Percentiles rank a stretch among this genome's conserved stretches.
Conservation (phyloP, 2,329 filamentous ascomycete genomes). For the Camillea tinctor region DNA sequence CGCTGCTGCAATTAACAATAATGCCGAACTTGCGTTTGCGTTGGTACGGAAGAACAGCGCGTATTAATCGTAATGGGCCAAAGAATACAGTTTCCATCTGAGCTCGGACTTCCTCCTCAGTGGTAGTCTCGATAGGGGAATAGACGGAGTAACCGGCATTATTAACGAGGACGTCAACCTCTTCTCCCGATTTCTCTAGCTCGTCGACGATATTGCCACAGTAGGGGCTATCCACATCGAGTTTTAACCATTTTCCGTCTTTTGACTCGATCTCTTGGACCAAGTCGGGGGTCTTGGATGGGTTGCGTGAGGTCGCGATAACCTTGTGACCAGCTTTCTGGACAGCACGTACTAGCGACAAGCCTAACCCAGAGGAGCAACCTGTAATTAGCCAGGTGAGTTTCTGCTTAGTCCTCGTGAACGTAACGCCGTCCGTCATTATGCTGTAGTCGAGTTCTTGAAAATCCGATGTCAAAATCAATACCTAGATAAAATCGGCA, state of each 20-base stretch:
- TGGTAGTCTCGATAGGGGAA: conserved; percentile 33
- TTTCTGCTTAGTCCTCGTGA: no score
- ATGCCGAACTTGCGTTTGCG: conserved; percentile 33
- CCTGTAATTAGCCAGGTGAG: conserved; percentile 38
- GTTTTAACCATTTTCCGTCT: conserved; percentile 35
- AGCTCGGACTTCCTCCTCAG: conserved; percentile 33
- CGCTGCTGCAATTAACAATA: conserved; percentile 37
- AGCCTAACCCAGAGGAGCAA: conserved; percentile 38
- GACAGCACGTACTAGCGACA: conserved; percentile 30
- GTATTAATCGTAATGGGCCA: conserved; percentile 36
- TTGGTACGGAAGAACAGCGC: conserved; percentile 35
- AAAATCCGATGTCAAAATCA: no score
- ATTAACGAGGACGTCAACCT: conserved; percentile 43
- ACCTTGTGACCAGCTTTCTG: conserved; percentile 37
- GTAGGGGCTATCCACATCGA: conserved; percentile 32
- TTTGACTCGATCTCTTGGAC: conserved; percentile 32
- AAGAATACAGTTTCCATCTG: conserved; percentile 40
- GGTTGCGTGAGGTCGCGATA: conserved; percentile 39
- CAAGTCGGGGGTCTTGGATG: conserved; percentile 22
- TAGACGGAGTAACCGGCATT: conserved; percentile 39
- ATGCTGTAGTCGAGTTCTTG: no score
- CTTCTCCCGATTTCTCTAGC: conserved; percentile 27
- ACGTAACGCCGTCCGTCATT: no score
- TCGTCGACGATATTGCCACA: conserved; percentile 26
- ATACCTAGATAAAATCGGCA: no score